Percentiles rank a stretch among this genome's conserved stretches.
Evolutionary conservation across 2,329 filamentous ascomycete species (phyloP).

Genomic region (Lachnellula arida): DNA sequence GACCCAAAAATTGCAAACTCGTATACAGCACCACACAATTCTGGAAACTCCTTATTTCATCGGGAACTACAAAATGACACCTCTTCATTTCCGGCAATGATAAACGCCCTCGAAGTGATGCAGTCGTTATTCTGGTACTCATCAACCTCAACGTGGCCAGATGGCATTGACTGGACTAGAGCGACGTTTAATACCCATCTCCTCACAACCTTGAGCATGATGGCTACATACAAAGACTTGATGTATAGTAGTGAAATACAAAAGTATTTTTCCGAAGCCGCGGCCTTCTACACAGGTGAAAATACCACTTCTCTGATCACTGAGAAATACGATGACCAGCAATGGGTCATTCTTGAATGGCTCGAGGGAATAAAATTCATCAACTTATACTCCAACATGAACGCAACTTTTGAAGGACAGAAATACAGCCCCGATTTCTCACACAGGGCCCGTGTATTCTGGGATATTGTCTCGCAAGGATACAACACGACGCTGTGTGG

Average conservation of each 20-base stretch:
- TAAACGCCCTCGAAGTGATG: conserved; percentile 67
- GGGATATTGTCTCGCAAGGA: conserved; percentile 70
- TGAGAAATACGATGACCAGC: conserved; percentile 87
- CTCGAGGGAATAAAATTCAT: conserved; percentile 77
- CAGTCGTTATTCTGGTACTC: conserved; percentile 73
- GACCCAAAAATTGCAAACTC: no score
- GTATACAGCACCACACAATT: no score
- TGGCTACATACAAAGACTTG: conserved; percentile 70
- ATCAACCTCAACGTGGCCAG: conserved; percentile 71
- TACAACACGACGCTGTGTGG: conserved; percentile 79
- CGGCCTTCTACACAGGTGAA: conserved; percentile 82
- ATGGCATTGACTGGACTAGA: conserved; percentile 87
- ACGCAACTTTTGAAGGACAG: conserved; percentile 68
- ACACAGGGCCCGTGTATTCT: conserved; percentile 79
- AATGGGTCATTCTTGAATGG: conserved; percentile 94
- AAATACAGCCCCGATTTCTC: conserved; percentile 72
- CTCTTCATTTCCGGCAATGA: conserved; percentile 17
- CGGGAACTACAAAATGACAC: no score
- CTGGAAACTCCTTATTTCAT: no score
- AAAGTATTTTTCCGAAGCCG: conserved; percentile 68
- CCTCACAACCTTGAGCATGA: conserved; percentile 66
- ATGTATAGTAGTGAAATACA: conserved; percentile 50
- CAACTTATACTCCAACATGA: conserved; percentile 58
- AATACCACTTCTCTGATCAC: conserved; percentile 69
- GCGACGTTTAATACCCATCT: conserved; percentile 80